Base-by-base conservation (phyloP, 2,329 filamentous ascomycete genomes). In the Tolypocladium cylindrosporum region DNA sequence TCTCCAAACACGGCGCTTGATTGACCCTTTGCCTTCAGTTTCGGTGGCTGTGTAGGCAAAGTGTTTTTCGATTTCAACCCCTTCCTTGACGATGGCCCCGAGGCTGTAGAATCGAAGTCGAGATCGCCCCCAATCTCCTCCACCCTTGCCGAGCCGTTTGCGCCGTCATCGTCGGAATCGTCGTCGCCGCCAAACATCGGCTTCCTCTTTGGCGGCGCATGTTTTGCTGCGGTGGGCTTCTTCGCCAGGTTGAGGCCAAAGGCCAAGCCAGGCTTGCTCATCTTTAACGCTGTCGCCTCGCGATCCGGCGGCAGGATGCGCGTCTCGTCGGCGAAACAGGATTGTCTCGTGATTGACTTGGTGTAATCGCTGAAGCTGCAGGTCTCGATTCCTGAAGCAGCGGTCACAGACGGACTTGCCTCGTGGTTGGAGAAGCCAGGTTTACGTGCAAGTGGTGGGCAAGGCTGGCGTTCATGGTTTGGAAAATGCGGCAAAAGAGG, bases 61-160 rank as follows among this genome's bases (percentile, higher is more conserved):
- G 62, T 67, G 39, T 68, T 67, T 58, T 69, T 76, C 34, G 61
- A 60, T 58, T 73, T 77, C 50, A 62, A 57, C 13, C 61, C 57
- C 74, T 77, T 64, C 65, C 65, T 58, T 61, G 67, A 64, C 61
- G 62, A 63, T 63, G 61, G 31, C 11, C 61, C 61, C 16, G 63
- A 60, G 34, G 56, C 31, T 51, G 60, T 64, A 41, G 72, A 56
- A 19, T 60, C 70, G 36, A 80, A 75, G 55, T 80, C 79, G 57
- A 88, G 75, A 63, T 86, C 85, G 55, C 77, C 82, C 60, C 89
- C 86, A 64, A 90, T 85, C 54, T 81, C 77, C 62, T 86, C 79
- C 27, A 75, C 72, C 55, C 76, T 75, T 21, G 71, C 71, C 14
- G 68, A 69, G 42, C 69, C 68, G 21, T 65, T 63, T 7, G 68